Base-by-base conservation (phyloP, 148 eudicot species). In the Chenopodium quinoa region DNA sequence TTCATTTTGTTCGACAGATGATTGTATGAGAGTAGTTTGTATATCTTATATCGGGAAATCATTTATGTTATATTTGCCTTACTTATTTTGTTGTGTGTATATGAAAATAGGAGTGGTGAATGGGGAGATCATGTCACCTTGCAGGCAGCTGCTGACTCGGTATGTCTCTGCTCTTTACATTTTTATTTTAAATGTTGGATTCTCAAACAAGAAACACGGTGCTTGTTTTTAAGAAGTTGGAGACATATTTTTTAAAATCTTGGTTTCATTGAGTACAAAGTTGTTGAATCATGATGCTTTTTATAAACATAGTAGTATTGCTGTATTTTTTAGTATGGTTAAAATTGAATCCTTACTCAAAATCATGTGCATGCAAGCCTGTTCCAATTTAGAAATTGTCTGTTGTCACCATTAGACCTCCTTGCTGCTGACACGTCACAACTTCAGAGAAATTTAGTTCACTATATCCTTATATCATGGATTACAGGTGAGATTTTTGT, bases 21-120 rank as follows among this genome's bases (percentile, higher is more conserved):
- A 37, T 37, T 37, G 40, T 37, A 4, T 37, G 40, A 37, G 40
- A 0, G 40, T 37, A 37, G 40, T 37, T 5, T 37, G 40, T 37
- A 37, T 37, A 37, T 37, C 40, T 37, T 4, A 37, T 0, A 37
- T 37, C 6, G 40, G 40, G 40, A 37, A 37, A 37, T 37, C 7
- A 37, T 47, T 50, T 31, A 66, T 72, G 58, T 75, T 52, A 34
- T 25, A 62, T 76, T 58, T 60, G 7, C 65, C 69, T 78, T 60
- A 74, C 56, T 29, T 56, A 68, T 72, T 63, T 50, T 6, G 75
- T 19, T 82, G 78, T 52, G 40, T 69, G 84, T 37, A 37, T 37
- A 37, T 37, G 40, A 37, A 77, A 85, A 60, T 85, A 94, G 98
- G 92, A 89, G 83, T 73, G 95, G 93, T 74, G 98, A 92, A 83